A percentile compares a stretch with the other conserved stretches of the same genome.
Evolutionary conservation across 2,329 filamentous ascomycete genomes (phyloP).

Genomic region (Rachicladosporium sp.): DNA sequence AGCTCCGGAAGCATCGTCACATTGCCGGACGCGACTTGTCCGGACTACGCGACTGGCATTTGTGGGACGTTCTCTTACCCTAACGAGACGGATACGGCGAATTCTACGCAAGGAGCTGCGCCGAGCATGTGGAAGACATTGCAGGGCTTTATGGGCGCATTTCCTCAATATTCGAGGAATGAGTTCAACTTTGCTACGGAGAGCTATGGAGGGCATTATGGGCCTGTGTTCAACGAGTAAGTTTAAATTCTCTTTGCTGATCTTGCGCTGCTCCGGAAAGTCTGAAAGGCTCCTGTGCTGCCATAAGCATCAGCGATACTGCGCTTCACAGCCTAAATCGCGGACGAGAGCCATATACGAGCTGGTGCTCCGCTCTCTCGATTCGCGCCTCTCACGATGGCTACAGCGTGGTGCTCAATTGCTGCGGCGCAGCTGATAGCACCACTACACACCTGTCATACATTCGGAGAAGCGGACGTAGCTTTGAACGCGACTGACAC

Average conservation of each 20-base stretch:
- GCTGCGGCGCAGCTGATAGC: not conserved
- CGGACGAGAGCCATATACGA: slow-evolving; percentile 12
- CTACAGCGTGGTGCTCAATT: not conserved
- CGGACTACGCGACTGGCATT: slow-evolving; percentile 12
- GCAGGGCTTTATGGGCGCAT: slow-evolving; percentile 51
- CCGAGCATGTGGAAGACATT: slow-evolving; percentile 50
- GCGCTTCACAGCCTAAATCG: slow-evolving; percentile 16
- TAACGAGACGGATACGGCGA: slow-evolving; percentile 39
- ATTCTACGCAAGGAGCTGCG: slow-evolving; percentile 41
- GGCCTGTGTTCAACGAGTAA: slow-evolving; percentile 7
- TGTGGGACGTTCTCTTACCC: slow-evolving; percentile 47
- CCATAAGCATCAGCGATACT: not conserved
- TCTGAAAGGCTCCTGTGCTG: too few species aligned
- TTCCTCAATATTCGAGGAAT: slow-evolving; percentile 28
- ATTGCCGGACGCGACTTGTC: slow-evolving; percentile 13
- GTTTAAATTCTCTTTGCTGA: not conserved
- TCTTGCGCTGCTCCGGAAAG: not conserved
- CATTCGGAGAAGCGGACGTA: too few species aligned
- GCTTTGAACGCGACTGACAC: too few species aligned
- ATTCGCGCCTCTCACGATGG: slow-evolving; percentile 9
- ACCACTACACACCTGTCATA: too few species aligned
- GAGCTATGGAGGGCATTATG: slow-evolving; percentile 9
- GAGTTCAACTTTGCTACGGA: slow-evolving; percentile 24
- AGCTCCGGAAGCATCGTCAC: slow-evolving; percentile 28
- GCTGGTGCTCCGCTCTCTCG: too few species aligned